Conservation (phyloP, 495 filamentous ascomycete genomes). For the Baudoinia panamericana region DNA sequence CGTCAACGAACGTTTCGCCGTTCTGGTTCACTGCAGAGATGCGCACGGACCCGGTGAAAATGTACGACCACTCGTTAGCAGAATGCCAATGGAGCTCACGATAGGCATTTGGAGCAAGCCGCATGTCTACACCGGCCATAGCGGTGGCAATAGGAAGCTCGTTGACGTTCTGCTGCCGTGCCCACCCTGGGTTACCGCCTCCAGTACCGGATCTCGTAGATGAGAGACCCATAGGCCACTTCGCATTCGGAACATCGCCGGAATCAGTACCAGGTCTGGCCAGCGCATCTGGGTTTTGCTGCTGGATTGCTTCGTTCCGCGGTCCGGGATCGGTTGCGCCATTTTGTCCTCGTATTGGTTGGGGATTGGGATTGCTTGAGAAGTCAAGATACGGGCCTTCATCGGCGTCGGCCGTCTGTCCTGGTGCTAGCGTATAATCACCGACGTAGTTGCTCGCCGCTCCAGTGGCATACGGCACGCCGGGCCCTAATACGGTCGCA, state of each 20-base stretch:
- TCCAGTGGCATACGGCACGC: too few relatives aligned
- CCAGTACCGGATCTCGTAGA: slow-evolving; percentile 45
- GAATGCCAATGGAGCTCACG: slow-evolving; percentile 66
- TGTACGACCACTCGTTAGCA: slow-evolving; percentile 51
- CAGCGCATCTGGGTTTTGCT: slow-evolving; percentile 50
- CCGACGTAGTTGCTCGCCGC: neutral
- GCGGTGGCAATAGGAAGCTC: slow-evolving; percentile 50
- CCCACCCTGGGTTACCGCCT: slow-evolving; percentile 45
- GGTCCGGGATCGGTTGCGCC: slow-evolving; percentile 47
- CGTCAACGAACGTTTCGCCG: slow-evolving; percentile 52
- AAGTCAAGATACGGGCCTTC: slow-evolving; percentile 54
- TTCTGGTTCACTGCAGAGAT: slow-evolving; percentile 49
- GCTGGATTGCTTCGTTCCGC: slow-evolving; percentile 46
- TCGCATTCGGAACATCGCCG: slow-evolving; percentile 49
- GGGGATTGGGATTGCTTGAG: slow-evolving; percentile 45
- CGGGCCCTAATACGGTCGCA: neutral
- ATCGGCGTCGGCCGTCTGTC: slow-evolving; percentile 44
- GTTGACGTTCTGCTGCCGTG: slow-evolving; percentile 49
- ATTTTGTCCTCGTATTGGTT: slow-evolving; percentile 49
- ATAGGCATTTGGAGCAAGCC: slow-evolving; percentile 51
- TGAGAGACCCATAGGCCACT: slow-evolving; percentile 61
- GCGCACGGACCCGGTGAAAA: slow-evolving; percentile 52
- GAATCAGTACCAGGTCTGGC: slow-evolving; percentile 54
- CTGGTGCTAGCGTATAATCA: slow-evolving; percentile 31
- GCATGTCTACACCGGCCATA: slow-evolving; percentile 72